Evolutionary conservation across 2,329 filamentous ascomycete species (phyloP).

Genomic region (Chaetomium globosum): DNA sequence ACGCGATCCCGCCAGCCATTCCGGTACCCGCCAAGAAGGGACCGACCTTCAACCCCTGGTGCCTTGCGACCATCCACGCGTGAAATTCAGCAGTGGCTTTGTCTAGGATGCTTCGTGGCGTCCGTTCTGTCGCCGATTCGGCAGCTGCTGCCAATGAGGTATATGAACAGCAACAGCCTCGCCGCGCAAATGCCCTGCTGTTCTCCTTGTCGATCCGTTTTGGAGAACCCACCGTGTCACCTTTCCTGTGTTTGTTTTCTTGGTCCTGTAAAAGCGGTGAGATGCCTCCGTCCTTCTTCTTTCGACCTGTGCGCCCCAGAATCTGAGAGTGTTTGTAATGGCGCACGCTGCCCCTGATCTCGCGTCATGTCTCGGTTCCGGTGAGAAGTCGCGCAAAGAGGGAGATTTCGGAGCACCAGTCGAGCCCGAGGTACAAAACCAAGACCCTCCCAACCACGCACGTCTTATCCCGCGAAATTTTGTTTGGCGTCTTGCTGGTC

Average conservation of each 20-base stretch:
- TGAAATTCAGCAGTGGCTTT: neutral
- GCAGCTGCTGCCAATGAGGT: slow-evolving; percentile 31
- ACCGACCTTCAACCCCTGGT: neutral
- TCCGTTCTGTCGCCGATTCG: slow-evolving; percentile 28
- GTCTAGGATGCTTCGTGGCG: slow-evolving; percentile 29
- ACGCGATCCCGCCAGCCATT: slow-evolving; percentile 5
- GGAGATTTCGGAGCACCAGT: slow-evolving; percentile 27
- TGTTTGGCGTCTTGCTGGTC: slow-evolving; percentile 35
- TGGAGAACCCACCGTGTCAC: neutral
- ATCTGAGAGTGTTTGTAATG: slow-evolving; percentile 34
- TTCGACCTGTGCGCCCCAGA: slow-evolving; percentile 37
- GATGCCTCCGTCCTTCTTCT: slow-evolving; percentile 39
- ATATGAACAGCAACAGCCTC: slow-evolving; percentile 24
- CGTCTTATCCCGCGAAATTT: slow-evolving; percentile 31
- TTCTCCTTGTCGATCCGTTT: slow-evolving; percentile 20
- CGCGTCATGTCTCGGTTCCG: slow-evolving; percentile 35
- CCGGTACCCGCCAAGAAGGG: slow-evolving; percentile 4
- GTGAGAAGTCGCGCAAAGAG: slow-evolving; percentile 27
- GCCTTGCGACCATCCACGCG: slow-evolving; percentile 4
- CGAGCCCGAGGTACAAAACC: slow-evolving; percentile 29
- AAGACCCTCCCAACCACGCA: slow-evolving; percentile 10
- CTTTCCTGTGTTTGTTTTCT: neutral
- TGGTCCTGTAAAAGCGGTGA: slow-evolving; percentile 34
- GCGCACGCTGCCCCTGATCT: slow-evolving; percentile 36
- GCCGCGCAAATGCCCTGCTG: slow-evolving; percentile 9